A percentile compares a stretch with the other conserved stretches of the same genome.
These are phyloP conservation scores for Trichoderma asperelloides DNA, from an alignment of 495 filamentous ascomycete genomes.

Conservation along the genomic window DNA sequence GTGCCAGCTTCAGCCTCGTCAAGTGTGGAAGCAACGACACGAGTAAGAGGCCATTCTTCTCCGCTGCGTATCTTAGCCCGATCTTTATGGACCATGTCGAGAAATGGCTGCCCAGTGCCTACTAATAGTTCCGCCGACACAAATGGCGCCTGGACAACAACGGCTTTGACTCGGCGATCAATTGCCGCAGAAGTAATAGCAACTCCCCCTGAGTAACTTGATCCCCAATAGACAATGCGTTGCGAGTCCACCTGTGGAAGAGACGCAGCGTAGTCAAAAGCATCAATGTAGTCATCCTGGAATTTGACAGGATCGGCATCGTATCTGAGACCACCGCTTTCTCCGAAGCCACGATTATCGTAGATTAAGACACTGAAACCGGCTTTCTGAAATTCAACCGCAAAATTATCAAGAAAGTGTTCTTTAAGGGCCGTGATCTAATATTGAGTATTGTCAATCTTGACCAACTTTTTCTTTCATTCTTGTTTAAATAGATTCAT, in stretches of 20 bases:
- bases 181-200: not conserved
- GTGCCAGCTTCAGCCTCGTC: not conserved
- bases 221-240: not conserved
- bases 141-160: not conserved
- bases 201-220: not conserved
- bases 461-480: not conserved
- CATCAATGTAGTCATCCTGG: not conserved
- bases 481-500: not conserved
- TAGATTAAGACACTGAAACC: not conserved
- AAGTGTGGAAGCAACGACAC: not conserved
- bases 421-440: not conserved
- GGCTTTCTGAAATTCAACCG: not conserved
- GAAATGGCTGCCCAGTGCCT: not conserved
- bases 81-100: not conserved
- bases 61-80: not conserved
- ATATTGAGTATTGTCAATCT: not conserved
- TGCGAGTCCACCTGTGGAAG: not conserved
- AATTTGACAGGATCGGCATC: not conserved
- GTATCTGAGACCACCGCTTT: not conserved
- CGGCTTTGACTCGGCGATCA: not conserved
- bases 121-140: not conserved
- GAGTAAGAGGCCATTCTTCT: not conserved
- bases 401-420: not conserved
- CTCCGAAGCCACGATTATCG: conserved; percentile 1
- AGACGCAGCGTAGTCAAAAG: not conserved